A percentile compares a stretch with the other conserved stretches of the same genome.
These are phyloP conservation scores for Coemansia pectinata DNA, from an alignment of 192 early-diverging fungal species.

Conservation along the genomic window DNA sequence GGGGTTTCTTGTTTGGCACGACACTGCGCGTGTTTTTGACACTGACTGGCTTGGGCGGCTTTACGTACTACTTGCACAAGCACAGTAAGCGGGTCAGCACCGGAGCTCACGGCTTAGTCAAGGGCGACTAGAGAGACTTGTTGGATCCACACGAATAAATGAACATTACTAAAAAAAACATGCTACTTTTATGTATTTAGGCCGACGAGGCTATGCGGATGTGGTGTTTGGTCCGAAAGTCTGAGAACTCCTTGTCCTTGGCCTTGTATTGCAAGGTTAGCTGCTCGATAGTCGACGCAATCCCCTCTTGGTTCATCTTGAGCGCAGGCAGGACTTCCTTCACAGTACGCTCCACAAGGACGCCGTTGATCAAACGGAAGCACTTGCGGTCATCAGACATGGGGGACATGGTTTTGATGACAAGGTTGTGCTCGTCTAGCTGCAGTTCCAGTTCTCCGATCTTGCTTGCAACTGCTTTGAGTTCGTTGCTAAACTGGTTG, in stretches of 20 bases:
- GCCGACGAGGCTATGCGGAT: conserved; percentile 65
- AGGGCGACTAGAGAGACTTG: conserved; percentile 30
- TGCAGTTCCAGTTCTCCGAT: conserved; percentile 93
- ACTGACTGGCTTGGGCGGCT: conserved; percentile 10
- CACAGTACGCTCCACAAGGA: conserved; percentile 91
- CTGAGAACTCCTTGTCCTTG: conserved; percentile 86
- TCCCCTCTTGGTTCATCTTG: conserved; percentile 82
- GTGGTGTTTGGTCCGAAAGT: conserved; percentile 88
- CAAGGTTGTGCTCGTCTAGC: conserved; percentile 80
- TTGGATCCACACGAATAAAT: background rate
- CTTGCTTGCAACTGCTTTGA: conserved; percentile 84
- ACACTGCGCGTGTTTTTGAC: conserved; percentile 25
- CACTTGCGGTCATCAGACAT: conserved; percentile 84
- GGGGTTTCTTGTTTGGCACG: conserved; percentile 33
- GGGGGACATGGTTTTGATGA: conserved; percentile 91
- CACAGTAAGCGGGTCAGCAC: conserved; percentile 10
- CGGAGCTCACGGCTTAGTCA: conserved; percentile 27
- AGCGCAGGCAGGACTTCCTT: conserved; percentile 89
- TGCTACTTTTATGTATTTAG: background rate
- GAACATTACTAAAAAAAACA: background rate
- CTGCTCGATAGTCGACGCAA: conserved; percentile 73
- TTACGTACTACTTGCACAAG: conserved; percentile 21
- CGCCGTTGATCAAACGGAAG: conserved; percentile 91
- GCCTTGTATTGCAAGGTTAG: conserved; percentile 78
- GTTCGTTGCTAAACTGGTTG: conserved; percentile 72